Conservation (phyloP, 495 filamentous ascomycete species). For the Hypoxylon intermedium region DNA sequence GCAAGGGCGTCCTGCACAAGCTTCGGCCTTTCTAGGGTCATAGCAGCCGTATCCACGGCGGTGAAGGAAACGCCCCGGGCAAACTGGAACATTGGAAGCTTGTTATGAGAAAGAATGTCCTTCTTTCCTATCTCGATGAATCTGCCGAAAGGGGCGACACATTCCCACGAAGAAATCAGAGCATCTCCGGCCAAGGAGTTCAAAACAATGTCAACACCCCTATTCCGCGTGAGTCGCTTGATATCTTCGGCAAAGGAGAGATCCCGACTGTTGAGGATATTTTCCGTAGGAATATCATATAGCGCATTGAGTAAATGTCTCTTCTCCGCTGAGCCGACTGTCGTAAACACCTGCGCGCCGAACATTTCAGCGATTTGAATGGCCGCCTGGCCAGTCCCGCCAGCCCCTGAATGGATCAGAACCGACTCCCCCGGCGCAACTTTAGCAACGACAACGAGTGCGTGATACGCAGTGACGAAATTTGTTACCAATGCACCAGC, state of each 20-base stretch:
- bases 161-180: constrained; percentile 51
- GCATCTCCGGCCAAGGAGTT: constrained; percentile 57
- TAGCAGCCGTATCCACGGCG: constrained; percentile 2
- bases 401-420: constrained; percentile 56
- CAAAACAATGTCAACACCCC: constrained; percentile 55
- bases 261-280: constrained; percentile 49
- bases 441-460: constrained; percentile 28
- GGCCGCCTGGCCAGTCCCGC: constrained; percentile 56
- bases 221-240: constrained; percentile 44
- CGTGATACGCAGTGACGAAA: constrained; percentile 56
- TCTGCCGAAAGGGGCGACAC: constrained; percentile 51
- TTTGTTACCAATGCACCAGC: constrained; percentile 52
- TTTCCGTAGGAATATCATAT: constrained; percentile 49
- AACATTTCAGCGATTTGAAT: constrained; percentile 52
- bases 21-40: background rate
- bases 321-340: constrained; percentile 49
- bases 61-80: constrained; percentile 8
- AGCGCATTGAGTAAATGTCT: constrained; percentile 42
- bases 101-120: constrained; percentile 24
- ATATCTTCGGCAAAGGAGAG: constrained; percentile 46
- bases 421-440: constrained; percentile 52
- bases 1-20: background rate
- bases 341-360: constrained; percentile 55
- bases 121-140: constrained; percentile 54
- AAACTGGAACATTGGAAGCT: constrained; percentile 42